A percentile compares a stretch with the other conserved stretches of the same genome.
phyloP scores from a whole-genome alignment of 352 stramenopile species.

The Thraustochytrium striatum region DNA sequence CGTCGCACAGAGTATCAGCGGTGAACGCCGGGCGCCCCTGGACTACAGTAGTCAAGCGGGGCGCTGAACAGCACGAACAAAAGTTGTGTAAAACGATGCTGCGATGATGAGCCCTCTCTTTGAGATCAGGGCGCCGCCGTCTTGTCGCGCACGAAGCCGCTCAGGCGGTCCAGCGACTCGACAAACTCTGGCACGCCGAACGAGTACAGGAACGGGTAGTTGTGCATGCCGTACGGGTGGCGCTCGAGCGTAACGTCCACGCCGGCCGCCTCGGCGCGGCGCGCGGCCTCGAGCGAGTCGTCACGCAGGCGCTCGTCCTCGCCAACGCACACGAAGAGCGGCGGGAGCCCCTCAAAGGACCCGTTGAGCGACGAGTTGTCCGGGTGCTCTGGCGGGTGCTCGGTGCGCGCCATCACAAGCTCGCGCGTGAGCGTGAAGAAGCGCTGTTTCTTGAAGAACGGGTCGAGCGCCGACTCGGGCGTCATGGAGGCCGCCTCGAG shows the following conservation, averaged over 20 bases:
- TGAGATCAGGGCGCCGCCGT: no score
- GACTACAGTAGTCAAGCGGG: no score
- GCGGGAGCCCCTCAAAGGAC: conserved; percentile 26
- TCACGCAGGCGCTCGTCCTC: conserved; percentile 10
- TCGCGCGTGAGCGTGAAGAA: neutral
- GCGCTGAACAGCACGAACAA: no score
- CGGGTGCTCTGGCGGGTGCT: neutral
- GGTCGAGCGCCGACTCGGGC: neutral
- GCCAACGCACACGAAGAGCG: neutral
- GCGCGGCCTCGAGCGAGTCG: neutral
- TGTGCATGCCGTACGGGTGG: conserved; percentile 3
- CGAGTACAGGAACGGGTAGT: neutral
- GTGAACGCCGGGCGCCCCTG: no score
- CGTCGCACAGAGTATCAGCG: no score
- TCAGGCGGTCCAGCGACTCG: neutral
- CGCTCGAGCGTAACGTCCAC: conserved; percentile 5
- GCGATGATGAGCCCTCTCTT: no score
- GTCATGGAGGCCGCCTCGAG: neutral
- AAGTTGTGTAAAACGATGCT: no score
- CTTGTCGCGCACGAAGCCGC: no score
- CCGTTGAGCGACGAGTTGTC: conserved; percentile 32
- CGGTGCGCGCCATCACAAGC: neutral
- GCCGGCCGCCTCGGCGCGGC: conserved; percentile 24
- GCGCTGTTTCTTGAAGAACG: neutral
- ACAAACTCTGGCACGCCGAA: conserved; percentile 30